A percentile compares a stretch with the other conserved stretches of the same genome.
These are phyloP conservation scores for Neoscytalidium dimidiatum DNA, from an alignment of 2,329 filamentous ascomycete genomes.

Conservation along the genomic window DNA sequence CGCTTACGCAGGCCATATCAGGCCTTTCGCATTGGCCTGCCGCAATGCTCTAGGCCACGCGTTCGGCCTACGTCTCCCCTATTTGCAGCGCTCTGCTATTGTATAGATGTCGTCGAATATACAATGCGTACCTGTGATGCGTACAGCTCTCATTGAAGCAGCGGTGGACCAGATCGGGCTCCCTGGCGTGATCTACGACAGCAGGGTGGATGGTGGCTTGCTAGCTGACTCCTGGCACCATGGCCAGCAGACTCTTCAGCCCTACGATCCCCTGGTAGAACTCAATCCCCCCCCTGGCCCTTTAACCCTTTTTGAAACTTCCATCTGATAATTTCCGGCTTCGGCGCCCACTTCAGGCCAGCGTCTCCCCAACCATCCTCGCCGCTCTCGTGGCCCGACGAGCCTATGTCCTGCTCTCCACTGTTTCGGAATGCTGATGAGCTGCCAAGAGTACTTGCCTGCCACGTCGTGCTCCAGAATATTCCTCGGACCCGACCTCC, in stretches of 20 bases:
- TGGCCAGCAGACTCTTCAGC: conserved; percentile 2
- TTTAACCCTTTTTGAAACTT: neutral
- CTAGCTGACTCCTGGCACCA: neutral
- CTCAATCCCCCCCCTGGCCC: conserved; percentile 5
- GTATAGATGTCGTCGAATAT: neutral
- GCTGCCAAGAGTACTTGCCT: neutral
- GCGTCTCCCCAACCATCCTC: neutral
- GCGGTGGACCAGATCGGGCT: neutral
- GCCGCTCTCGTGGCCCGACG: neutral
- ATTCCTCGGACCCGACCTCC: neutral
- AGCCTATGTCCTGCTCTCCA: conserved; percentile 2
- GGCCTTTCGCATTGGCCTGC: conserved; percentile 6
- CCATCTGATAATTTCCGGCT: conserved; percentile 18
- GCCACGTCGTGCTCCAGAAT: conserved; percentile 8
- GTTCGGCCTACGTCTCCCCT: neutral
- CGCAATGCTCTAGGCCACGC: neutral
- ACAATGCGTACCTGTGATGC: neutral
- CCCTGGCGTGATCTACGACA: neutral
- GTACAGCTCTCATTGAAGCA: neutral
- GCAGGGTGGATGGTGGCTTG: neutral
- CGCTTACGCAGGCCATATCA: conserved; percentile 3
- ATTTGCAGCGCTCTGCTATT: neutral
- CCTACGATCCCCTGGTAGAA: conserved; percentile 7
- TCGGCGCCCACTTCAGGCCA: neutral
- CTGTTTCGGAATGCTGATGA: neutral